A percentile compares a stretch with the other conserved stretches of the same genome.
Conservation (phyloP, 23 red algal genomes). For the Agarophyton chilense region DNA sequence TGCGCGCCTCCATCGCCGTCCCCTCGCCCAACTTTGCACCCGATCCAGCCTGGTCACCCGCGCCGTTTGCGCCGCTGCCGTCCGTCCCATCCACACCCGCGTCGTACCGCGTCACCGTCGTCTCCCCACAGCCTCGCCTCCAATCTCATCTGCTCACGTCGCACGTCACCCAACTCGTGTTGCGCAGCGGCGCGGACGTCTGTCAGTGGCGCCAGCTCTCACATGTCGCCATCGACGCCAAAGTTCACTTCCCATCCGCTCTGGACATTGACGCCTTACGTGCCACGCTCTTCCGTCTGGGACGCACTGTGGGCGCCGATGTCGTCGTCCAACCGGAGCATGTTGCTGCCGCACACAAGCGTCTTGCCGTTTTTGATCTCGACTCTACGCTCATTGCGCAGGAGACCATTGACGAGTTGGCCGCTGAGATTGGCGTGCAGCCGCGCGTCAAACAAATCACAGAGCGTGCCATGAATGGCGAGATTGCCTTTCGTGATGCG, state of each 20-base stretch:
- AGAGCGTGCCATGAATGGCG: constrained; percentile 80
- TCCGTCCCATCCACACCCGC: neutral
- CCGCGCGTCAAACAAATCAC: constrained; percentile 55
- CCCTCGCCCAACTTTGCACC: neutral
- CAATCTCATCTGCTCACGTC: neutral
- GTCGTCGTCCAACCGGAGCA: constrained; percentile 53
- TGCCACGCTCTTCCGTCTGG: neutral
- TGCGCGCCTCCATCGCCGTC: neutral
- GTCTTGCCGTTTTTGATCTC: constrained; percentile 86
- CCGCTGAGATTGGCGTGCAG: constrained; percentile 20
- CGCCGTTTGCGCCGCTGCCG: neutral
- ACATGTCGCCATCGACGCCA: neutral
- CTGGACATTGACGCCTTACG: constrained; percentile 35
- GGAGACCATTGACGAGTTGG: constrained; percentile 86
- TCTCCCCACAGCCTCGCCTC: neutral
- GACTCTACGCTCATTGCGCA: constrained; percentile 83
- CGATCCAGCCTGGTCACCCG: neutral
- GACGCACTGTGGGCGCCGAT: constrained; percentile 14
- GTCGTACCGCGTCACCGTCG: neutral
- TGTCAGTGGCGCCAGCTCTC: neutral
- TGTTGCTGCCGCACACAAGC: constrained; percentile 39
- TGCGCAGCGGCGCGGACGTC: neutral
- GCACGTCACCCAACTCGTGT: neutral
- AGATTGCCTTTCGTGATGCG: constrained; percentile 69
- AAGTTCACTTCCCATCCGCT: neutral